Percentiles rank a stretch among this genome's conserved stretches.
These are phyloP conservation scores for Oxalis stricta DNA, from an alignment of 441 rosid species.

Conservation along the genomic window DNA sequence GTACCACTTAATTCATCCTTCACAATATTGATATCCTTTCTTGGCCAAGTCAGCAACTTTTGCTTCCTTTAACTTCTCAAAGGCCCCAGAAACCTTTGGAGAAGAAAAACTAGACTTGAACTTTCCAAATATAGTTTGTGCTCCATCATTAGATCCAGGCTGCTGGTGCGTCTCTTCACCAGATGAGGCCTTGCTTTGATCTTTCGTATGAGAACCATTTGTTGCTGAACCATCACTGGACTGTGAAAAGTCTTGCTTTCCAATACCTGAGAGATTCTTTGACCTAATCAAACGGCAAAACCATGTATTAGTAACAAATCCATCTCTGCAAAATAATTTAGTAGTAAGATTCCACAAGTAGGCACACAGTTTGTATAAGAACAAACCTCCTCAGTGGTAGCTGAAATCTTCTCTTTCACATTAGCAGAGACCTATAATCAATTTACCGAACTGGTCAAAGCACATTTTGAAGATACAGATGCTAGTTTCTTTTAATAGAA, in stretches of 20 bases:
- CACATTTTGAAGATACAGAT: background rate
- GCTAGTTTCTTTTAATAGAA: background rate
- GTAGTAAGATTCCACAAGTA: conserved; percentile 1
- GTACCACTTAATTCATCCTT: conserved; percentile 70
- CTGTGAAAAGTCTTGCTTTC: conserved; percentile 36
- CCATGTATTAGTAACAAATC: background rate
- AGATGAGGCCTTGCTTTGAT: conserved; percentile 28
- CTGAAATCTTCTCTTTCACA: conserved; percentile 65
- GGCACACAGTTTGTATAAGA: background rate
- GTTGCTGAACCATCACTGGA: conserved; percentile 24
- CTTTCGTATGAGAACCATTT: conserved; percentile 18
- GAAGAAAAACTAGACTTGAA: conserved; percentile 55
- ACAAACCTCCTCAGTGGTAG: conserved; percentile 81
- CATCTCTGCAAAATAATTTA: background rate
- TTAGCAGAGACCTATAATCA: conserved; percentile 57
- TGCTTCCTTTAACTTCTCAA: conserved; percentile 50
- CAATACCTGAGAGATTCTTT: conserved; percentile 47
- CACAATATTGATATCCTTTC: conserved; percentile 77
- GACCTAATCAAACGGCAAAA: conserved; percentile 35
- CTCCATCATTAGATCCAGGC: conserved; percentile 24
- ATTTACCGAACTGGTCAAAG: background rate
- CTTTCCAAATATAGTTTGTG: conserved; percentile 48
- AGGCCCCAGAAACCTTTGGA: conserved; percentile 44
- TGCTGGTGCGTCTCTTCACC: conserved; percentile 33
- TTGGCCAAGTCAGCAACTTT: conserved; percentile 61